Evolutionary conservation across 2,329 filamentous ascomycete species (phyloP).

Genomic region (Pyricularia grisea): DNA sequence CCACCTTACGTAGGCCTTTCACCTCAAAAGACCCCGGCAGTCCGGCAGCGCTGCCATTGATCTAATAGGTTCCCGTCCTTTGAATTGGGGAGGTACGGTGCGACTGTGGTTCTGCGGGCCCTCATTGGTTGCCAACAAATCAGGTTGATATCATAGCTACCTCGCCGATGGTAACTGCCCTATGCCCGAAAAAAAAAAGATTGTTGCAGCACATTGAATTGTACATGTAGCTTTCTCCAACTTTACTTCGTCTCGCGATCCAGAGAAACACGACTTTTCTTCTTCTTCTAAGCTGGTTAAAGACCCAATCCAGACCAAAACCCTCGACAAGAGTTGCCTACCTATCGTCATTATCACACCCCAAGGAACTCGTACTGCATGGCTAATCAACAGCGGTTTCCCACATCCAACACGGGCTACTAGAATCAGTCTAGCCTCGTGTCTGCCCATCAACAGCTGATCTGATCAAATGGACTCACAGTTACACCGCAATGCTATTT

Average conservation of each 20-base stretch:
- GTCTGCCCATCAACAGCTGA: not conserved
- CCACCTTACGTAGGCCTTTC: not conserved
- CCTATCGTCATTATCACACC: not conserved
- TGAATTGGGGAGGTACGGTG: not conserved
- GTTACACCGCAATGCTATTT: not conserved
- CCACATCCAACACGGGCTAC: not conserved
- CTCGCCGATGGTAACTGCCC: not conserved
- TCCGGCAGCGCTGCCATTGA: not conserved
- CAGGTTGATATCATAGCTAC: slow-evolving; percentile 3
- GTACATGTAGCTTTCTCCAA: not conserved
- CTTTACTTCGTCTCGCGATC: not conserved
- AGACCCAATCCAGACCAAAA: not conserved
- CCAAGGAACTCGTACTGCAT: not conserved
- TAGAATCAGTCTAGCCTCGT: not conserved
- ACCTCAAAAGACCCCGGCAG: not conserved
- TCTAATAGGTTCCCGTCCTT: not conserved
- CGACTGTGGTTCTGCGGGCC: not conserved
- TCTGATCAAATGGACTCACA: not conserved
- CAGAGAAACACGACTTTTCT: not conserved
- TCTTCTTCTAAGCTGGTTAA: not conserved
- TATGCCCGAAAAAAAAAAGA: not conserved
- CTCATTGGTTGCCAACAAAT: not conserved
- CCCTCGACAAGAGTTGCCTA: not conserved
- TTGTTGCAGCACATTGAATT: not conserved
- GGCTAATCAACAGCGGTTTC: not conserved